Evolutionary conservation across 2,329 filamentous ascomycete species (phyloP), one percentile per base, ranked within the genome.

Genomic region (Cladobotryum protrusum): DNA sequence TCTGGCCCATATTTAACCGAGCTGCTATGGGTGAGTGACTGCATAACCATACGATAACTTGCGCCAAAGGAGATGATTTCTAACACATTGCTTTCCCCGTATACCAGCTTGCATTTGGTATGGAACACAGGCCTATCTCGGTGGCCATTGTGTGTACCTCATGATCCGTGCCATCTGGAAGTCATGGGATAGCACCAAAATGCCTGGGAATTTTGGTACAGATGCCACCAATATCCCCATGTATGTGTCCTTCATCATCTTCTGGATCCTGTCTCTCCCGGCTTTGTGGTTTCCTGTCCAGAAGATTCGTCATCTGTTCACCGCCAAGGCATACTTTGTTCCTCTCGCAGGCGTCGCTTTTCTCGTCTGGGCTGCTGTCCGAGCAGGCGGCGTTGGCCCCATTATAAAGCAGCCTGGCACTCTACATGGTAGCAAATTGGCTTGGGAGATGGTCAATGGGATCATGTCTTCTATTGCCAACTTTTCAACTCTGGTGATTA

Each of bases 401-500:
- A 89, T 96, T 57, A 77, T 96, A 19, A 75, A 83, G 50, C 85
- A 92, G 62, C 72, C 78, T 0, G 77, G 79, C 42, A 79, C 71
- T 4, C 67, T 81, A 4, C 69, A 80, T 4, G 90, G 90, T 24
- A 85, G 79, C 53, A 76, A 76, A 0, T 75, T 96, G 3, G 89
- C 75, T 1, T 96, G 91, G 91, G 80, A 83, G 19, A 83, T 96
- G 51, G 79, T 96, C 52, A 85, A 84, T 54, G 89, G 89, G 35
- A 84, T 95, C 68, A 95, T 96, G 89, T 85, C 79, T 19, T 85
- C 87, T 4, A 90, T 96, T 56, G 87, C 88, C 59, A 96, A 96
- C 71, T 96, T 96, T 62, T 87, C 89, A 1, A 89, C 90, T 0
- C 76, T 96, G 33, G 93, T 96, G 57, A 78, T 86, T 53, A 84